A percentile compares a stretch with the other conserved stretches of the same genome.
Evolutionary conservation across 345 rosid species (phyloP).

Genomic region (Eucalyptus pumila): DNA sequence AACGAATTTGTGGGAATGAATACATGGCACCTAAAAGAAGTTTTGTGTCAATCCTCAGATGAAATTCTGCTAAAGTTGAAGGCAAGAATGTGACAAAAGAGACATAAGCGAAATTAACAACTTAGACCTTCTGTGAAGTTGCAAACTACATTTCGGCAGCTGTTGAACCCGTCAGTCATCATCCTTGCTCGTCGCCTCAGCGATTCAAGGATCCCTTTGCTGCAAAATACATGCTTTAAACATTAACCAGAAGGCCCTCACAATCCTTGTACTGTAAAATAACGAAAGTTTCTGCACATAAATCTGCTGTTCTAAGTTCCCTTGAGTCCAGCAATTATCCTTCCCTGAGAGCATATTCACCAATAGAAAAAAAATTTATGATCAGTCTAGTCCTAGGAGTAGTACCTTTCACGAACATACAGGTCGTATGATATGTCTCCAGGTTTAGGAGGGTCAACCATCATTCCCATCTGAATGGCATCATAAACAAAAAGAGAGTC

Average conservation of each 20-base stretch:
- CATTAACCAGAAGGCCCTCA: not conserved
- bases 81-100: not conserved
- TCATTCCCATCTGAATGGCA: conserved; percentile 73
- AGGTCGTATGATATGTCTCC: conserved; percentile 91
- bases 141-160: conserved; percentile 91
- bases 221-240: conserved; percentile 6
- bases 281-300: not conserved
- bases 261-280: not conserved
- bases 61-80: not conserved
- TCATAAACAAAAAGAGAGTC: not conserved
- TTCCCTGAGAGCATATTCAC: not conserved
- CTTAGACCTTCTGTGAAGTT: conserved; percentile 89
- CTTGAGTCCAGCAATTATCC: not conserved
- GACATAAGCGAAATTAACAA: not conserved
- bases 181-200: conserved; percentile 83
- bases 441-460: conserved; percentile 93
- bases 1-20: conserved; percentile 86
- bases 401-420: conserved; percentile 73
- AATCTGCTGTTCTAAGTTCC: not conserved
- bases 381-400: not conserved
- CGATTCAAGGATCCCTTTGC: conserved; percentile 89
- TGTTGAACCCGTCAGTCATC: conserved; percentile 99
- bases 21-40: conserved; percentile 83
- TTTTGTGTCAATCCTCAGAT: not conserved
- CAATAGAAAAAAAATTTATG: not conserved